phyloP scores from a whole-genome alignment of 225 moss, liverwort and hornwort species.

The Pseudisothecium myosuroides region DNA sequence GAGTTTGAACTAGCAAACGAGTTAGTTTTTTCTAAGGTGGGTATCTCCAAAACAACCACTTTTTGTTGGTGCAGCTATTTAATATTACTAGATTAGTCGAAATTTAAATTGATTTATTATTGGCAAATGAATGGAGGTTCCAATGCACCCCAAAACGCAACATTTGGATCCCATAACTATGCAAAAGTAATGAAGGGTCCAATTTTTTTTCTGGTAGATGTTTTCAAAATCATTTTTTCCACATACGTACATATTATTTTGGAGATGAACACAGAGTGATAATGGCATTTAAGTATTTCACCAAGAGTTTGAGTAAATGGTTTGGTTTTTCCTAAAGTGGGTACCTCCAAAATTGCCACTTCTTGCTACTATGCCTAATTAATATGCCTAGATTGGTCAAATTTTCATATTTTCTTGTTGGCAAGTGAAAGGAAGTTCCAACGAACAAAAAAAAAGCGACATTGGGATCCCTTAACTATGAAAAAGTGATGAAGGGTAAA shows the following conservation, averaged over 20 bases:
- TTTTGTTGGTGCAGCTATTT: background rate
- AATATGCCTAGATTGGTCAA: background rate
- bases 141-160: fast-evolving
- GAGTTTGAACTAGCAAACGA: no score
- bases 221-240: background rate
- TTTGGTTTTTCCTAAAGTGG: background rate
- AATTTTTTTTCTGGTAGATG: background rate
- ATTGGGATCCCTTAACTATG: background rate
- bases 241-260: background rate
- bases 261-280: background rate
- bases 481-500: background rate
- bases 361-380: background rate
- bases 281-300: background rate
- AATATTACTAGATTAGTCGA: background rate
- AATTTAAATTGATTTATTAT: background rate
- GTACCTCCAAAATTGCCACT: no score
- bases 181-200: background rate
- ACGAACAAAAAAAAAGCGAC: fast-evolving
- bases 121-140: background rate
- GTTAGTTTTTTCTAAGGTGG: background rate
- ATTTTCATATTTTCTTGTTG: background rate
- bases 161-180: background rate
- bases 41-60: background rate
- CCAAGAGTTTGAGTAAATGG: background rate
- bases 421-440: background rate